Evolutionary conservation across 2,329 filamentous ascomycete genomes (phyloP).

Genomic region (Ascochyta viciae-villosae): DNA sequence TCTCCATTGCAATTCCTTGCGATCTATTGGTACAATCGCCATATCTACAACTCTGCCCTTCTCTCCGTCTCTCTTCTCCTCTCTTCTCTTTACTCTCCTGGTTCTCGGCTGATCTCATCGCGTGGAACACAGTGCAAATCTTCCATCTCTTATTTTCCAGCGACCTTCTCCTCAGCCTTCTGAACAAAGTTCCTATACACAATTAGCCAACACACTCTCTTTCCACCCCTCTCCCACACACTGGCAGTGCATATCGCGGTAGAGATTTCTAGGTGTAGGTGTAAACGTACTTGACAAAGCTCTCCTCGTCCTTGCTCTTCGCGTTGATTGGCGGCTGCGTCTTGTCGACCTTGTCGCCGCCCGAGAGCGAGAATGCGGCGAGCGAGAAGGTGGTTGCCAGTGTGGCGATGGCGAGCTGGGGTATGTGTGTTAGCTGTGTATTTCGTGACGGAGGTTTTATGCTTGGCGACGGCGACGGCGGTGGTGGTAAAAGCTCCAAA

Average conservation of each 20-base stretch:
- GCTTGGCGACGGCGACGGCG: too few species aligned
- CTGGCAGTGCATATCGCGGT: too few species aligned
- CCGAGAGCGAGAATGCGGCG: constrained; percentile 46
- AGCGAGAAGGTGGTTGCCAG: constrained; percentile 43
- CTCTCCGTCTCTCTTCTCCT: too few species aligned
- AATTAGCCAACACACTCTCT: background rate
- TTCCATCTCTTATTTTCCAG: constrained; percentile 26
- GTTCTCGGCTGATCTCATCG: too few species aligned
- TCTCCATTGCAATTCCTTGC: constrained; percentile 1
- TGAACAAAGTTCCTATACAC: constrained; percentile 46
- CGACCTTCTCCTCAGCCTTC: constrained; percentile 44
- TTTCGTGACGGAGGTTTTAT: too few species aligned
- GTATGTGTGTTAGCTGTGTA: background rate
- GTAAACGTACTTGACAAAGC: constrained; percentile 69
- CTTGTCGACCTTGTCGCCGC: constrained; percentile 53
- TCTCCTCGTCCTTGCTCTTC: constrained; percentile 71
- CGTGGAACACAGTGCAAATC: background rate
- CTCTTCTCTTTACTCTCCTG: too few species aligned
- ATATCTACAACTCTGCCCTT: constrained; percentile 39
- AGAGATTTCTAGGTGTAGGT: too few species aligned
- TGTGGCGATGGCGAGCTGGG: constrained; percentile 67
- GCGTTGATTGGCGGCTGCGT: constrained; percentile 66
- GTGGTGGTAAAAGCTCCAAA: too few species aligned
- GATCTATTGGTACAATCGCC: constrained; percentile 42
- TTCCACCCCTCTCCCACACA: too few species aligned